Conservation (phyloP, 306 rosid genomes). For the Cucurbita ficifolia region DNA sequence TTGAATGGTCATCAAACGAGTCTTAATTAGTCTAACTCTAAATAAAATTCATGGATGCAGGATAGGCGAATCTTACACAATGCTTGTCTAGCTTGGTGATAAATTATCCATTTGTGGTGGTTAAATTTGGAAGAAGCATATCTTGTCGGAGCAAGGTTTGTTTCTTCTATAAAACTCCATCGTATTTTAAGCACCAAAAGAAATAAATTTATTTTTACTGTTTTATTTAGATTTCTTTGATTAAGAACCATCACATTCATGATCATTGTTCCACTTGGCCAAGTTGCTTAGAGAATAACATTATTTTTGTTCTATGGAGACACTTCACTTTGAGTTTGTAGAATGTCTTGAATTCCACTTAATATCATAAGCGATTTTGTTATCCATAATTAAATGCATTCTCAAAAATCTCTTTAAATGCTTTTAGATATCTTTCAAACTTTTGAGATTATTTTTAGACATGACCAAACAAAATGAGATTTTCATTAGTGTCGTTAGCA, state of each 20-base stretch:
- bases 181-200: not conserved
- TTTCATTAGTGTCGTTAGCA: not conserved
- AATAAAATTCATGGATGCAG: not conserved
- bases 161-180: not conserved
- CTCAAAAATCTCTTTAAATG: not conserved
- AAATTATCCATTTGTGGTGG: not conserved
- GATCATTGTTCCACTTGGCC: not conserved
- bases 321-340: not conserved
- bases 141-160: constrained; percentile 3
- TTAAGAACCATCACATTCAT: not conserved
- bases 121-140: not conserved
- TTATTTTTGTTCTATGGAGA: not conserved
- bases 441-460: not conserved
- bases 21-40: not conserved
- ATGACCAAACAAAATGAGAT: not conserved
- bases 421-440: not conserved
- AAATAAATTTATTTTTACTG: not conserved
- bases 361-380: not conserved
- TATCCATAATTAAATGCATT: not conserved
- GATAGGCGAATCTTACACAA: not conserved
- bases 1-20: not conserved
- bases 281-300: not conserved
- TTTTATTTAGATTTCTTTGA: not conserved
- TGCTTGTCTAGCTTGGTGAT: not conserved
- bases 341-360: not conserved